Conservation (phyloP, 2,329 filamentous ascomycete genomes). For the Scedosporium aurantiacum region DNA sequence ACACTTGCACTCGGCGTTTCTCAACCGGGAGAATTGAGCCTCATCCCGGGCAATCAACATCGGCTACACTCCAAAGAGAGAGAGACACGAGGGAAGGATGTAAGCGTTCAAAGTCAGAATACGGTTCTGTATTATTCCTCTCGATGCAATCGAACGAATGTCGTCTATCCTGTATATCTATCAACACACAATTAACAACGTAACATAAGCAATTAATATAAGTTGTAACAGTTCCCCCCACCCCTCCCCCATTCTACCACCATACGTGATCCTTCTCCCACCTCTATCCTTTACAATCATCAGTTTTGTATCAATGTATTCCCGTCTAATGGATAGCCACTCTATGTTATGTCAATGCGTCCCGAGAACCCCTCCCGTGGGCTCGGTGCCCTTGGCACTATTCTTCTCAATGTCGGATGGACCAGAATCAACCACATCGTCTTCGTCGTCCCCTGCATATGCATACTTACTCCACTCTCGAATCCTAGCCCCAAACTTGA, state of each 20-base stretch:
- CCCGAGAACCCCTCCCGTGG: background rate
- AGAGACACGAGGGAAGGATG: too few relatives aligned
- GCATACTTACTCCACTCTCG: slow-evolving; percentile 6
- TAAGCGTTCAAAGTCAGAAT: too few relatives aligned
- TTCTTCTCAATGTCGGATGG: background rate
- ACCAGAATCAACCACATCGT: background rate
- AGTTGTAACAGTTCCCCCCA: background rate
- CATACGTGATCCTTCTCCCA: background rate
- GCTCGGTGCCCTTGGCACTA: background rate
- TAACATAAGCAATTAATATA: background rate
- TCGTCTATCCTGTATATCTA: too few relatives aligned
- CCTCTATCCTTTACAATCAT: background rate
- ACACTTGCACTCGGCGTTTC: background rate
- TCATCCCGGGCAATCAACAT: background rate
- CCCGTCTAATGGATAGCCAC: background rate
- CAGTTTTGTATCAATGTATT: background rate
- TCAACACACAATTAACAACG: background rate
- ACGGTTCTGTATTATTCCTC: too few relatives aligned
- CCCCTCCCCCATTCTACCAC: background rate
- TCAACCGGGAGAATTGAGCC: background rate
- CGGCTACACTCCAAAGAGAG: background rate
- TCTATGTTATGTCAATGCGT: background rate
- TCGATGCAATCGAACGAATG: too few relatives aligned
- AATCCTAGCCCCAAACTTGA: slow-evolving; percentile 48
- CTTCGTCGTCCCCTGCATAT: background rate